phyloP scores from a whole-genome alignment of 495 filamentous ascomycete genomes.

The Hypoxylon cercidicola region DNA sequence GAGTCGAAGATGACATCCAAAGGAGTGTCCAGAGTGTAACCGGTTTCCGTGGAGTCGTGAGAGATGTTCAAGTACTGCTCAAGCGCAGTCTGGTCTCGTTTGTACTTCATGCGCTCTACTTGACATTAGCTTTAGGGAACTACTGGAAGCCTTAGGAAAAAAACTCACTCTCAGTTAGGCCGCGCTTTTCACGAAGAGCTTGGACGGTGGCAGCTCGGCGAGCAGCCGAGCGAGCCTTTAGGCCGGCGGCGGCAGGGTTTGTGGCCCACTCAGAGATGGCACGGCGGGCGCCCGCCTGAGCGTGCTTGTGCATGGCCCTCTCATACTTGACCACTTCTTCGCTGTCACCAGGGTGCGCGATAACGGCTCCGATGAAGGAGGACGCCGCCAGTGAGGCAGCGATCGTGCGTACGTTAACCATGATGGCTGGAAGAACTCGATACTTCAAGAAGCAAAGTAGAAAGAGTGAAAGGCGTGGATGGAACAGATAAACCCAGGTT shows the following conservation, averaged over 20 bases:
- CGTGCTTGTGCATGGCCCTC: conserved; percentile 44
- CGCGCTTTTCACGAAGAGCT: conserved; percentile 60
- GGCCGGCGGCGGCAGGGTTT: conserved; percentile 41
- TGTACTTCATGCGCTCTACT: conserved; percentile 40
- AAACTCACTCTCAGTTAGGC: conserved; percentile 57
- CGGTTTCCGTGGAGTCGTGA: conserved; percentile 35
- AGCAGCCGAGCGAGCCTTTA: conserved; percentile 49
- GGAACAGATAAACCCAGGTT: not conserved
- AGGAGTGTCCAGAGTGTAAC: conserved; percentile 55
- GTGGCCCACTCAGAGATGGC: conserved; percentile 48
- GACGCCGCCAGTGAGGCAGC: conserved; percentile 42
- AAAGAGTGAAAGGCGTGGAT: conserved; percentile 25
- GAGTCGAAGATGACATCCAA: conserved; percentile 59
- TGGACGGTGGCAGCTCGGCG: conserved; percentile 52
- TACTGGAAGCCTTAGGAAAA: not conserved
- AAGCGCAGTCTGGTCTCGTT: conserved; percentile 41
- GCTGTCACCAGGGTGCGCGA: conserved; percentile 53
- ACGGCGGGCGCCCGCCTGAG: conserved; percentile 48
- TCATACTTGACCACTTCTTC: conserved; percentile 49
- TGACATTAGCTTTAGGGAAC: conserved; percentile 3
- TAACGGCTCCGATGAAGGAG: conserved; percentile 38
- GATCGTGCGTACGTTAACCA: conserved; percentile 40
- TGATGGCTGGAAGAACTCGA: conserved; percentile 17
- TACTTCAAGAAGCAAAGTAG: not conserved
- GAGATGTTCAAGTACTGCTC: conserved; percentile 40